Base-by-base conservation (phyloP, 164 flowering plant genomes). In the Vitis cinerea region DNA sequence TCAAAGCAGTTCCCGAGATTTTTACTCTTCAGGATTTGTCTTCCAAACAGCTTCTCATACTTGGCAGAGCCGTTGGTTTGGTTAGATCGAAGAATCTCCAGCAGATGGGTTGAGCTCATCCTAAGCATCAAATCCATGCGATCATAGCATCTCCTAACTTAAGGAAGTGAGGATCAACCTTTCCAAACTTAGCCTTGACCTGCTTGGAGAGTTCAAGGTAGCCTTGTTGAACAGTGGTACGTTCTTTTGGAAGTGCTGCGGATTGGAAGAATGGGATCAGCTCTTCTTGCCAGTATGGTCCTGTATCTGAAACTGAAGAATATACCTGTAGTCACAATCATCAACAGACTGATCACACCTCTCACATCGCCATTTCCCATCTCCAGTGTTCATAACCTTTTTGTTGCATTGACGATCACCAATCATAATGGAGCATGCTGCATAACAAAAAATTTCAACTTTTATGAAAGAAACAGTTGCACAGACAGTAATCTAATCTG, bases 281-380 rank as follows among this genome's bases (percentile, higher is more conserved):
- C 64, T 77, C 79, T 50, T 77, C 76, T 55, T 72, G 79, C 79
- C 79, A 77, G 73, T 59, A 77, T 92, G 93, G 60, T 96, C 99
- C 84, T 89, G 93, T 78, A 96, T 85, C 78, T 93, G 98, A 30
- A 90, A 70, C 79, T 89, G 93, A 37, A 96, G 88, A 66, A 93
- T 81, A 65, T 93, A 96, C 80, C 98, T 82, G 66, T 89, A 92
- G 68, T 96, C 97, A 79, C 97, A 92, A 52, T 89, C 90, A 62
- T 78, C 87, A 62, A 92, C 82, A 50, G 81, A 71, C 69, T 82
- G 81, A 69, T 92, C 96, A 74, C 99, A 96, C 79, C 84, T 90
- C 16, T 93, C 99, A 61, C 99, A 96, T 50, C 83, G 75, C 95
- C 96, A 96, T 76, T 68, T 87, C 50, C 99, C 99, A 83, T 96